Base-by-base conservation (phyloP, 1,284 basidiomycete genomes). In the Quambalaria eucalypti region DNA sequence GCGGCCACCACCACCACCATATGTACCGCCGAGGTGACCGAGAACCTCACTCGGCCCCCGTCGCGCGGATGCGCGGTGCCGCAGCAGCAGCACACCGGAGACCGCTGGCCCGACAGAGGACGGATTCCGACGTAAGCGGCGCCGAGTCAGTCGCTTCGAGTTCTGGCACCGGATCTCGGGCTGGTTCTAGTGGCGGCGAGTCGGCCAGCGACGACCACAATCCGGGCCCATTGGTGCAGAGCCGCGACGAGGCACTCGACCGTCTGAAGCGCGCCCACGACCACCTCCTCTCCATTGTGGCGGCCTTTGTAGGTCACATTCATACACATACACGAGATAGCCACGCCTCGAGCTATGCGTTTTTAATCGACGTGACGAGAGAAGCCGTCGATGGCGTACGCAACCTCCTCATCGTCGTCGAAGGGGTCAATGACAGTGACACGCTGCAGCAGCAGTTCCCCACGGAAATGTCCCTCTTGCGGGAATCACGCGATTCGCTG, bases 221-320 rank as follows among this genome's bases (percentile, higher is more conserved):
- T 8, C n/a, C n/a, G n/a, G n/a, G n/a, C n/a, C n/a, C n/a, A n/a
- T 14, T 26, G 7, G 42, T 9, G 12, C 42, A 46, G 21, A 46
- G 87, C 6, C 83, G 85, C 28, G 82, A 83, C 47, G 83, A 69
- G 56, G 60, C 65, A 23, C 64, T 75, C 52, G 71, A 77, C 33
- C 68, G 78, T 4, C 68, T 74, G 52, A 72, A 69, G 30, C 65
- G 73, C 21, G 90, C 93, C 69, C 84, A 87, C 57, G 69, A 72
- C 38, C 65, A 69, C 52, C 87, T 95, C 62, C 80, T 96, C 6
- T 93, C 90, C 4, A 88, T 89, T 16, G 90, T 96, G 67, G 92
- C 93, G 10, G 91, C 91, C 2, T 92, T 98, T 76, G 93, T 98
- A 68, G 92, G 92, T 1, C 91, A 96, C 70, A 87, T 90, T 1